These are phyloP conservation scores for Fusarium ambrosium DNA, from an alignment of 2,329 filamentous ascomycete genomes.

Conservation along the genomic window DNA sequence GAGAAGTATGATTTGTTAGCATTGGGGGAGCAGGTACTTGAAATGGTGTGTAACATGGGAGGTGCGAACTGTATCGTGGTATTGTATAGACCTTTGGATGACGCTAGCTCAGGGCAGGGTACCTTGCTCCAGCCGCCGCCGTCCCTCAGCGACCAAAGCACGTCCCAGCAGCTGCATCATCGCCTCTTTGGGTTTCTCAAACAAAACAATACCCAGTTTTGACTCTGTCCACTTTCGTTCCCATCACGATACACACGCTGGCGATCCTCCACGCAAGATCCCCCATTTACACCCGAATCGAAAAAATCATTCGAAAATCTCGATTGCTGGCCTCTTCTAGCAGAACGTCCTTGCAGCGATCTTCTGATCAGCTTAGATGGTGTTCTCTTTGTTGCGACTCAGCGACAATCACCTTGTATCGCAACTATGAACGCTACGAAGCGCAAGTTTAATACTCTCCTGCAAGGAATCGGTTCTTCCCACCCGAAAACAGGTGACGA, in stretches of 20 bases:
- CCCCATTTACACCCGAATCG: background rate
- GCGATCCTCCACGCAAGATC: background rate
- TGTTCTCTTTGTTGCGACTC: background rate
- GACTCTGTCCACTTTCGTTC: background rate
- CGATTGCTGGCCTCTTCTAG: background rate
- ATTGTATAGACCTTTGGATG: background rate
- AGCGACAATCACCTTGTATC: background rate
- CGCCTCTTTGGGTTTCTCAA: constrained; percentile 16
- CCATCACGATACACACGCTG: background rate
- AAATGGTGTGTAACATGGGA: background rate
- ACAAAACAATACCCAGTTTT: constrained; percentile 28
- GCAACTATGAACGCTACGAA: constrained; percentile 80
- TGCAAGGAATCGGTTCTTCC: constrained; percentile 73
- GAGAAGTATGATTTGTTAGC: background rate
- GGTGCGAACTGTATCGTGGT: background rate
- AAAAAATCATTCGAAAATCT: background rate
- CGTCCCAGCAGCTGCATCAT: constrained; percentile 19
- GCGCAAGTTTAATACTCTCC: constrained; percentile 82
- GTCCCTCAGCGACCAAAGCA: constrained; percentile 26
- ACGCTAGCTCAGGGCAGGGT: constrained; percentile 11
- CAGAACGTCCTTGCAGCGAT: background rate
- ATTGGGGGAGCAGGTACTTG: background rate
- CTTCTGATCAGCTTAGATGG: background rate
- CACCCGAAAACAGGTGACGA: constrained; percentile 34
- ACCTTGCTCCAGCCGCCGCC: background rate